A percentile compares a stretch with the other conserved stretches of the same genome.
Evolutionary conservation across 1,284 basidiomycete genomes (phyloP).

Genomic region (Puccinia coronata): DNA sequence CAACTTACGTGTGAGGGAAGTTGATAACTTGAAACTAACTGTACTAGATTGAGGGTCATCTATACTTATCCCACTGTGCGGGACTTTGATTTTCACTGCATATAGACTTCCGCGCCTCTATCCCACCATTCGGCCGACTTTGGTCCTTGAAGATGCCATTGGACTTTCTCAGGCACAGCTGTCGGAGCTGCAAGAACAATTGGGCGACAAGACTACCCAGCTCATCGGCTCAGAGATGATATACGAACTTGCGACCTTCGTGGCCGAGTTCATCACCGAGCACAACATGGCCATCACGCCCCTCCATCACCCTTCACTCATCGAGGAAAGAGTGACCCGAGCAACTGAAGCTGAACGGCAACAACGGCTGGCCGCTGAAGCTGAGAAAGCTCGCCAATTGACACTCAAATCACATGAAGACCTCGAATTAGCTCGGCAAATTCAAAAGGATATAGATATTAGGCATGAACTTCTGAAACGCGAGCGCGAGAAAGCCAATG

Average conservation of each 20-base stretch:
- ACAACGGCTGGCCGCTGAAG: conserved; percentile 31
- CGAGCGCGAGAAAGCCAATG: conserved; percentile 36
- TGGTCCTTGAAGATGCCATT: conserved; percentile 37
- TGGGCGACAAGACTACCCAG: conserved; percentile 53
- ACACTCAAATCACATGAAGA: conserved; percentile 38
- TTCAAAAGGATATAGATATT: conserved; percentile 38
- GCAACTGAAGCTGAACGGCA: conserved; percentile 32
- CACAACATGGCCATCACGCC: conserved; percentile 17
- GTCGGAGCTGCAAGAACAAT: conserved; percentile 26
- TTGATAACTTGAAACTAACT: conserved; percentile 25
- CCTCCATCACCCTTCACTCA: background rate
- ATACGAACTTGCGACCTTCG: conserved; percentile 56
- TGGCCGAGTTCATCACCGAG: conserved; percentile 42
- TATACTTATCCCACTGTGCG: background rate
- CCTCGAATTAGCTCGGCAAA: conserved; percentile 41
- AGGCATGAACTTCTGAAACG: conserved; percentile 23
- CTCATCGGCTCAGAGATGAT: conserved; percentile 58
- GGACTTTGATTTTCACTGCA: background rate
- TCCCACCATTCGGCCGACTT: conserved; percentile 27
- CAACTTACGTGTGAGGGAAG: conserved; percentile 39
- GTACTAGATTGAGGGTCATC: background rate
- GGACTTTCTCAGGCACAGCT: conserved; percentile 26
- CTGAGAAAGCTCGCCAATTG: conserved; percentile 33
- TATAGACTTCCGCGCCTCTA: conserved; percentile 38
- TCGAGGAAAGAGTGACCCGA: conserved; percentile 40